phyloP scores from a whole-genome alignment of 2,329 filamentous ascomycete genomes.

The Penicillium decumbens region DNA sequence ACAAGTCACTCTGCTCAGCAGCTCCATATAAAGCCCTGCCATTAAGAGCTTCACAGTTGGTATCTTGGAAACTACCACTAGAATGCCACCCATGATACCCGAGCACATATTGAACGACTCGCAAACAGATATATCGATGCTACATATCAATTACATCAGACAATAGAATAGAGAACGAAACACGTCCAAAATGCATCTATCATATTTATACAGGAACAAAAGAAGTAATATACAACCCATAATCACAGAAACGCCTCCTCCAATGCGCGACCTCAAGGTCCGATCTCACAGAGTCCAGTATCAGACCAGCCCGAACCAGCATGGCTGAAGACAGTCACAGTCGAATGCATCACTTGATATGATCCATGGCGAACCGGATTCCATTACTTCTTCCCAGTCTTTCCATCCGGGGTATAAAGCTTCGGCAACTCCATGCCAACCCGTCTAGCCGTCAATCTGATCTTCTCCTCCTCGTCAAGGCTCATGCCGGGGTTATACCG shows the following conservation, averaged over 20 bases:
- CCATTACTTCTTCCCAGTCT: not conserved
- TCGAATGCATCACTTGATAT: not conserved
- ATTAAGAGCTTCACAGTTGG: not conserved
- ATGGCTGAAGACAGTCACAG: not conserved
- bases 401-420: constrained; percentile 25
- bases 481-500: constrained; percentile 90
- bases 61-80: not conserved
- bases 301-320: not conserved
- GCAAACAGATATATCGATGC: not conserved
- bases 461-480: constrained; percentile 77
- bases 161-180: not conserved
- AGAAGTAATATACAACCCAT: constrained; percentile 5
- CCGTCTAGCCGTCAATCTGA: constrained; percentile 75
- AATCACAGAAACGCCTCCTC: not conserved
- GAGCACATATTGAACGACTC: not conserved
- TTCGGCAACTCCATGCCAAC: constrained; percentile 84
- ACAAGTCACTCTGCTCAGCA: not conserved
- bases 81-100: not conserved
- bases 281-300: not conserved
- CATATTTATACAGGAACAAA: not conserved
- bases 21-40: not conserved
- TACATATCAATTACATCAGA: not conserved
- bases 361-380: not conserved
- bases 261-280: not conserved
- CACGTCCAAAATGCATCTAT: not conserved